A percentile compares a stretch with the other conserved stretches of the same genome.
Conservation (phyloP, 2,329 filamentous ascomycete species). For the Ceratocystis cacaofunesta region DNA sequence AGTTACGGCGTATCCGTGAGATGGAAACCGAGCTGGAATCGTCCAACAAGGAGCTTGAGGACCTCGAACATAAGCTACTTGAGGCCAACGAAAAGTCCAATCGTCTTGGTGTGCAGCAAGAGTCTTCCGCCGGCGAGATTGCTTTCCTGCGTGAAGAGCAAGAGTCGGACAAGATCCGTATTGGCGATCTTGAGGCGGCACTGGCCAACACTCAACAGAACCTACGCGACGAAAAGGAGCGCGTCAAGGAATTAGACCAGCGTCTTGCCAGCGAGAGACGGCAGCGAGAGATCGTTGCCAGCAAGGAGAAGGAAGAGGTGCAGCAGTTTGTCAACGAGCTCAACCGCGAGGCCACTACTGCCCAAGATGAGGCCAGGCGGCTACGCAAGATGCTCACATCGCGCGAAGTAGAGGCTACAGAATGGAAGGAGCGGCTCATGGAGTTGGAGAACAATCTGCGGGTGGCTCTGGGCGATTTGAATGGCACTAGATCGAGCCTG, state of each 20-base stretch:
- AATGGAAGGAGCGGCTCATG: slow-evolving; percentile 80
- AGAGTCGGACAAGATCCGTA: slow-evolving; percentile 93
- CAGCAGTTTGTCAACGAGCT: slow-evolving; percentile 88
- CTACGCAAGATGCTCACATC: slow-evolving; percentile 70
- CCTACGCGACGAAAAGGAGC: slow-evolving; percentile 74
- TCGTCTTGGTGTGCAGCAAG: slow-evolving; percentile 75
- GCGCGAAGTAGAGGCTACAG: slow-evolving; percentile 73
- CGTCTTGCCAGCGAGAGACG: slow-evolving; percentile 66
- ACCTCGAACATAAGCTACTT: slow-evolving; percentile 66
- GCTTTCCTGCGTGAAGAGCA: slow-evolving; percentile 93
- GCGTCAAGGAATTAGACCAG: slow-evolving; percentile 53
- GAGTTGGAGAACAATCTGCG: slow-evolving; percentile 82
- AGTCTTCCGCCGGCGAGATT: slow-evolving; percentile 85
- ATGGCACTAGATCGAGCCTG: slow-evolving; percentile 70
- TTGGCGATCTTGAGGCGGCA: slow-evolving; percentile 78
- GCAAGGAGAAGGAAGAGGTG: slow-evolving; percentile 84
- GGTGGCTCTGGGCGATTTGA: slow-evolving; percentile 73
- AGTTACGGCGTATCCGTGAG: slow-evolving; percentile 62
- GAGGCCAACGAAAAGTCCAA: slow-evolving; percentile 82
- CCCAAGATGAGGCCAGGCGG: slow-evolving; percentile 73
- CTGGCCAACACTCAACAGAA: slow-evolving; percentile 64
- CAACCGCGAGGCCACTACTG: slow-evolving; percentile 63
- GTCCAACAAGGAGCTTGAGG: slow-evolving; percentile 73
- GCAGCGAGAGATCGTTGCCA: slow-evolving; percentile 74
- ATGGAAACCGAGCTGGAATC: slow-evolving; percentile 72